Evolutionary conservation across 805 yeast species (phyloP).

Genomic region (Barnettozyma salicaria): DNA sequence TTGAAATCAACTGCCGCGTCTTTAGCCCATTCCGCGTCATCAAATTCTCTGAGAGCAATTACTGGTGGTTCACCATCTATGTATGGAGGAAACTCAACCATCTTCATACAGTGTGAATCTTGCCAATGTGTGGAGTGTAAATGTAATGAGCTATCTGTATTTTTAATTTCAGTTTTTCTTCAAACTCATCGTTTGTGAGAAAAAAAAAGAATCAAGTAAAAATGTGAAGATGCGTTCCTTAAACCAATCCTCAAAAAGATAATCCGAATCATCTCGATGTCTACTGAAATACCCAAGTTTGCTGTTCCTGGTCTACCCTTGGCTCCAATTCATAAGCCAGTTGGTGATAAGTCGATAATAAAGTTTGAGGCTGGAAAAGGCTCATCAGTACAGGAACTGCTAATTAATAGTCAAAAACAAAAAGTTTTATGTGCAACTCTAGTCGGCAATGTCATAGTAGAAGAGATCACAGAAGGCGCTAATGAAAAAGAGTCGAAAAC

Average conservation of each 20-base stretch:
- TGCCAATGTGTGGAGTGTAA: too few species aligned
- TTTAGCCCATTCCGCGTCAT: slow-evolving; percentile 46
- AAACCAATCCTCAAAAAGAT: neutral
- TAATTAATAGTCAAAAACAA: slow-evolving; percentile 33
- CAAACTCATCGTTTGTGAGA: neutral
- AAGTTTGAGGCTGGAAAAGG: slow-evolving; percentile 63
- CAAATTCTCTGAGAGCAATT: slow-evolving; percentile 41
- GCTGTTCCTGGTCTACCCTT: slow-evolving; percentile 83
- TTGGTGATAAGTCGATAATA: slow-evolving; percentile 5
- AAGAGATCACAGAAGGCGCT: slow-evolving; percentile 19
- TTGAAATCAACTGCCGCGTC: slow-evolving; percentile 42
- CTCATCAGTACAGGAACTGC: slow-evolving; percentile 43
- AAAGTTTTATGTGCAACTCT: slow-evolving; percentile 51
- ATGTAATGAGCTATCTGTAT: slow-evolving; percentile 1
- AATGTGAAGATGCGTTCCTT: slow-evolving; percentile 1
- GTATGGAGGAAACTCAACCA: slow-evolving; percentile 34
- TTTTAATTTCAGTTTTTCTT: too few species aligned
- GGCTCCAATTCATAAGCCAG: slow-evolving; percentile 43
- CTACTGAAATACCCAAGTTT: slow-evolving; percentile 34
- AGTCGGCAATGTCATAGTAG: slow-evolving; percentile 47
- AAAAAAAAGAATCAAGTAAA: slow-evolving; percentile 1
- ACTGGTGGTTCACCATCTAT: slow-evolving; percentile 43
- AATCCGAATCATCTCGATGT: neutral
- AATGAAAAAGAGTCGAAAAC: slow-evolving; percentile 11
- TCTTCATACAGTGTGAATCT: too few species aligned